A percentile compares a stretch with the other conserved stretches of the same genome.
These are phyloP conservation scores for Bryoerythrophyllum caledonicum DNA, from an alignment of 225 moss, liverwort and hornwort species.

Conservation along the genomic window DNA sequence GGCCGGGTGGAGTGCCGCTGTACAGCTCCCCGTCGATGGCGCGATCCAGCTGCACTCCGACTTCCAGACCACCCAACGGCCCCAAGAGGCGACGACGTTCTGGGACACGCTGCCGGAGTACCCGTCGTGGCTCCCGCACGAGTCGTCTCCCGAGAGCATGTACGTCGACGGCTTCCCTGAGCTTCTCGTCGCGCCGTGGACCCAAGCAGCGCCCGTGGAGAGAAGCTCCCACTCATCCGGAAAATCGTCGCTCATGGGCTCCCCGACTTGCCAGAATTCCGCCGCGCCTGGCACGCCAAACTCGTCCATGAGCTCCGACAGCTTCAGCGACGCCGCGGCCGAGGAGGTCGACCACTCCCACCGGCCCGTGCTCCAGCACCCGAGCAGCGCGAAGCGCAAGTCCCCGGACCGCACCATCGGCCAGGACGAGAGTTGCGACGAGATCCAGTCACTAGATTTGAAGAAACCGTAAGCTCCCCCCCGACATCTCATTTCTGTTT, in stretches of 20 bases:
- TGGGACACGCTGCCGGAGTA: slow-evolving; percentile 31
- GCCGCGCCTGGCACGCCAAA: slow-evolving; percentile 38
- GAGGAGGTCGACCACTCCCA: slow-evolving; percentile 30
- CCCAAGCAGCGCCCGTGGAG: background rate
- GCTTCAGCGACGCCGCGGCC: slow-evolving; percentile 35
- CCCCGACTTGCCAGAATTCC: slow-evolving; percentile 31
- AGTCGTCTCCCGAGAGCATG: slow-evolving; percentile 11
- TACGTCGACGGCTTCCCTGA: slow-evolving; percentile 36
- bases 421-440: slow-evolving; percentile 35
- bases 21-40: background rate
- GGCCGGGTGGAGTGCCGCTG: slow-evolving; percentile 13
- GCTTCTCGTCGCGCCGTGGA: slow-evolving; percentile 21
- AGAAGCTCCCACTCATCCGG: slow-evolving; percentile 17
- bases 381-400: slow-evolving; percentile 39
- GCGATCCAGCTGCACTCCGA: slow-evolving; percentile 8
- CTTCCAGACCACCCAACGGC: background rate
- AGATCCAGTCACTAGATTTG: slow-evolving; percentile 37
- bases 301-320: slow-evolving; percentile 41
- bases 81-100: slow-evolving; percentile 16
- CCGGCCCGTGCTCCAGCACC: slow-evolving; percentile 15
- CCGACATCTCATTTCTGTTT: background rate
- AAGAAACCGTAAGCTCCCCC: slow-evolving; percentile 37
- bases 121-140: slow-evolving; percentile 27
- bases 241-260: slow-evolving; percentile 7
- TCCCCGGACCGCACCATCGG: slow-evolving; percentile 21